Conservation (phyloP, 164 flowering plant species). For the Chloranthus sessilifolius region DNA sequence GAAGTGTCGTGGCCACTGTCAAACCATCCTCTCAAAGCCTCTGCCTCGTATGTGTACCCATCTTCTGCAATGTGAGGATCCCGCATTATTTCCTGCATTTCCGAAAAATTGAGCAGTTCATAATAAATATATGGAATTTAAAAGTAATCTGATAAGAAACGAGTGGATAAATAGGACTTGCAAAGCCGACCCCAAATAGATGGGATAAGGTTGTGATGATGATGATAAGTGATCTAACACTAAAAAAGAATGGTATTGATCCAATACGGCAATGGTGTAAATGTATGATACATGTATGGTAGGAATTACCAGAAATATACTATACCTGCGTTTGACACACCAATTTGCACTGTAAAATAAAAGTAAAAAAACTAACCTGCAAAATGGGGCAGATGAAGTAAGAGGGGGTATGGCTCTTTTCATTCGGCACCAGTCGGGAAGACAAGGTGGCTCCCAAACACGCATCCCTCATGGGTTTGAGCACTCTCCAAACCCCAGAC, state of each 20-base stretch:
- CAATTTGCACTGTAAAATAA: no score
- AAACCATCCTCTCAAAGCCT: conserved; percentile 69
- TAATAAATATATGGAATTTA: not conserved
- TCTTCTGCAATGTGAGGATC: conserved; percentile 41
- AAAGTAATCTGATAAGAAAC: not conserved
- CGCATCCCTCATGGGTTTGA: conserved; percentile 32
- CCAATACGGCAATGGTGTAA: no score
- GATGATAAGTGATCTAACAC: no score
- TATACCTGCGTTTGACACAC: no score
- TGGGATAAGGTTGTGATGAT: no score
- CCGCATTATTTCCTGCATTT: conserved; percentile 57
- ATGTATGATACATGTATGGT: no score
- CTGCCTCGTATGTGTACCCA: conserved; percentile 49
- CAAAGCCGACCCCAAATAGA: no score
- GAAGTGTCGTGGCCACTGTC: conserved; percentile 59
- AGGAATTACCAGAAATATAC: no score
- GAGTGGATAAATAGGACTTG: no score
- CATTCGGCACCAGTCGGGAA: conserved; percentile 14
- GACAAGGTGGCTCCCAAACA: conserved; percentile 15
- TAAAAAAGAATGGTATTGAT: no score
- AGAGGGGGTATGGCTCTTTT: conserved; percentile 34
- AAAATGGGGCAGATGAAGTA: conserved; percentile 61
- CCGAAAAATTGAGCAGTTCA: not conserved
- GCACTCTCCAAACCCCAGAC: conserved; percentile 33
- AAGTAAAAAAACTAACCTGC: no score